Conservation (phyloP, 768 basidiomycete genomes). For the Collybia sordida region DNA sequence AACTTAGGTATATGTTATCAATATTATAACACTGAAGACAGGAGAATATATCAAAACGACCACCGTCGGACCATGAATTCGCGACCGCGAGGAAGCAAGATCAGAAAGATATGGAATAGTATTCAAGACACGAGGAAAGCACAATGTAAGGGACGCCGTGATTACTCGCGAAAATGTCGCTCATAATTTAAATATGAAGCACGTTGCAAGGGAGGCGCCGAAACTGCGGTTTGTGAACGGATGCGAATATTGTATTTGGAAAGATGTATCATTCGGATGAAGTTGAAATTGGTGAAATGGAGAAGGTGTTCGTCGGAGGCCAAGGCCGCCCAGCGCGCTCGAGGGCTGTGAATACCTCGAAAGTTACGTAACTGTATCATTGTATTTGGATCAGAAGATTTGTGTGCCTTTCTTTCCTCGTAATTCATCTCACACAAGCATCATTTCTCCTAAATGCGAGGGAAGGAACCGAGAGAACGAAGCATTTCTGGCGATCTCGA, state of each 20-base stretch:
- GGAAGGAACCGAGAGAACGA: constrained; percentile 52
- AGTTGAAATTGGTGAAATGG: no score
- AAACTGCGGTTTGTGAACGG: no score
- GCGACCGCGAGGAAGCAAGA: neutral
- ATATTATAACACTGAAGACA: neutral
- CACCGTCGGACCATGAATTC: constrained; percentile 1
- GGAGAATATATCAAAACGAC: neutral
- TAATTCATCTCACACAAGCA: constrained; percentile 47
- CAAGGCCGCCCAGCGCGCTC: no score
- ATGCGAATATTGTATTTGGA: no score
- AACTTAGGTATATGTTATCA: neutral
- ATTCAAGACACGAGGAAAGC: neutral
- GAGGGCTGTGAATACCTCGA: neutral
- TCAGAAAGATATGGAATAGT: neutral
- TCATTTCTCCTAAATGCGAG: constrained; percentile 43
- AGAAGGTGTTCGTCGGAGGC: neutral
- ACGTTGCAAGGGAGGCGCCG: no score
- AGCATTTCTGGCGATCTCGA: constrained; percentile 67
- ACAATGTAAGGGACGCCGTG: no score
- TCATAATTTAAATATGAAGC: no score
- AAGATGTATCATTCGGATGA: no score
- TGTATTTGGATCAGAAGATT: constrained; percentile 11
- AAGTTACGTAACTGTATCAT: constrained; percentile 11
- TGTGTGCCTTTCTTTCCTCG: constrained; percentile 23
- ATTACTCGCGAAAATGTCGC: no score